These are phyloP conservation scores for Coffea eugenioides DNA, from an alignment of 257 asterid genomes.

Conservation along the genomic window DNA sequence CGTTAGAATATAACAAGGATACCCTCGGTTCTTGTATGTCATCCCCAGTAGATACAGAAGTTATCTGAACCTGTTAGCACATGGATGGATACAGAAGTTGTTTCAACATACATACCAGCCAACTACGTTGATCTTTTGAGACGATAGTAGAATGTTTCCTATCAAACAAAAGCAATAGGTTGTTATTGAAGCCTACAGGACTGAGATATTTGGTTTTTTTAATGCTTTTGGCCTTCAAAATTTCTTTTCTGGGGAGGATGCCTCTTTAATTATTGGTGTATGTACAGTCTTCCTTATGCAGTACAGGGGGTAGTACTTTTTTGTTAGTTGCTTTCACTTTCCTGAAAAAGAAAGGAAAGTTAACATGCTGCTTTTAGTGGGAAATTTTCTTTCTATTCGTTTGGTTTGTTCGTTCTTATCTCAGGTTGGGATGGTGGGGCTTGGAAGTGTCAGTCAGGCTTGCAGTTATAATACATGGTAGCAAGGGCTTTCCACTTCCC, in stretches of 20 bases:
- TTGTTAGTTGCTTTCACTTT: background rate
- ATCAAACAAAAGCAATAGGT: background rate
- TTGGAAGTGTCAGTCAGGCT: background rate
- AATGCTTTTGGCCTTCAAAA: background rate
- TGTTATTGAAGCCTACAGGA: background rate
- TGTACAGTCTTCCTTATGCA: background rate
- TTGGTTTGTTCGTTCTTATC: too few relatives aligned
- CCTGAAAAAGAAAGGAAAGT: background rate
- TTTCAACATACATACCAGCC: background rate
- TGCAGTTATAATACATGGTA: background rate
- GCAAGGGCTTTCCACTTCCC: background rate
- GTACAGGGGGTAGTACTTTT: background rate
- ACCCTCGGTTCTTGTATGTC: background rate
- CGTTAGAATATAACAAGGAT: background rate
- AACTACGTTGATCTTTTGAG: background rate
- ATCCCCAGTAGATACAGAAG: too few relatives aligned
- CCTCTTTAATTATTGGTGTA: background rate
- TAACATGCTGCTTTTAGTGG: background rate
- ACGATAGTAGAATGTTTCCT: background rate
- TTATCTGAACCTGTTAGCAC: too few relatives aligned
- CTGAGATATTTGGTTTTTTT: background rate
- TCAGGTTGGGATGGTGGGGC: background rate
- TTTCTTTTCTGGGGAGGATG: background rate
- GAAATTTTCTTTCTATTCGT: background rate
- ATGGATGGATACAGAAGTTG: background rate